Evolutionary conservation across 2,329 filamentous ascomycete genomes (phyloP).

Genomic region (Grosmannia serpens): DNA sequence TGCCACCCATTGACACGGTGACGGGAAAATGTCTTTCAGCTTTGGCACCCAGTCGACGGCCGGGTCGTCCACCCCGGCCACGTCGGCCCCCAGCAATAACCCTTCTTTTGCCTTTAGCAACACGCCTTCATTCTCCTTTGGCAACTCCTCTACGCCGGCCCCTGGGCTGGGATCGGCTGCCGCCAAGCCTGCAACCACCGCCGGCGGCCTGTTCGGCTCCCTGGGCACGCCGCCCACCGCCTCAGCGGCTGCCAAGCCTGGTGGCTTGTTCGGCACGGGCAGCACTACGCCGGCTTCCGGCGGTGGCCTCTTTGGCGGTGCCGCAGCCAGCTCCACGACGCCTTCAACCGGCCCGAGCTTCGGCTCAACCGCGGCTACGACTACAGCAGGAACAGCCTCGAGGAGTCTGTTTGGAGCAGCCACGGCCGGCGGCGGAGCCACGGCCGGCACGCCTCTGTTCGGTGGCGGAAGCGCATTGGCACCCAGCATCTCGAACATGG

Average conservation of each 20-base stretch:
- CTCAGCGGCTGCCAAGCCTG: not conserved
- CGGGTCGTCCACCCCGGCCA: slow-evolving; percentile 24
- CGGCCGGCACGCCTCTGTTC: not conserved
- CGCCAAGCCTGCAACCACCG: not conserved
- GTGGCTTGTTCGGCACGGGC: slow-evolving; percentile 7
- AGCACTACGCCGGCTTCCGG: not conserved
- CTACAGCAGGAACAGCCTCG: not conserved
- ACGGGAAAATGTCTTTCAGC: slow-evolving; percentile 13
- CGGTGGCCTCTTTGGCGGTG: not conserved
- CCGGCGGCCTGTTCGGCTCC: not conserved
- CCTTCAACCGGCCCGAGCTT: not conserved
- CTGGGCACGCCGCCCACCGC: not conserved
- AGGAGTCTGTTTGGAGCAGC: not conserved
- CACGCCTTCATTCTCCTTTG: slow-evolving; percentile 28
- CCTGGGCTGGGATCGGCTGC: slow-evolving; percentile 12
- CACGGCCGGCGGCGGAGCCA: not conserved
- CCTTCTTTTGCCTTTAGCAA: slow-evolving; percentile 24
- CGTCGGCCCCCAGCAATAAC: slow-evolving; percentile 19
- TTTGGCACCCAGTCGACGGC: slow-evolving; percentile 22
- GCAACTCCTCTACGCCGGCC: slow-evolving; percentile 18
- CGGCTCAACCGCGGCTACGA: not conserved
- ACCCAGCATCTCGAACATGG: slow-evolving; percentile 4
- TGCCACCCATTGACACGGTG: too few species aligned
- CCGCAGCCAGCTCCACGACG: not conserved
- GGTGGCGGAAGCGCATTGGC: not conserved